Evolutionary conservation across 1,284 basidiomycete species (phyloP), one percentile per base, ranked within the genome.

Genomic region (Neotropicomus parvogracilis): DNA sequence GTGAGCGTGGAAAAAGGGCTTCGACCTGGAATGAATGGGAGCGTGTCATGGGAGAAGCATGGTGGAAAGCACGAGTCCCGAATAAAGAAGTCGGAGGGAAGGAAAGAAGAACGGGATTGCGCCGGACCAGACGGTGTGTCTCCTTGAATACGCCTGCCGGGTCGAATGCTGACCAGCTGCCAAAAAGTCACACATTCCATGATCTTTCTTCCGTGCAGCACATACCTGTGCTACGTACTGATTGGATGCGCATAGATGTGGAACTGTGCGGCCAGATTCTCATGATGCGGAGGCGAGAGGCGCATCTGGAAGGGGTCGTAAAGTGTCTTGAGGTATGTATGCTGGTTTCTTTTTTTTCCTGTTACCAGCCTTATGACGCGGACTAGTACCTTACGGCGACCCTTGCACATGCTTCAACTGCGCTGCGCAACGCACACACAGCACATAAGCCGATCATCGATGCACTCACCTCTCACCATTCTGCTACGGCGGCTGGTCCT

Each of bases 211-310:
- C 74, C 14, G 69, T 80, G 52, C 67, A 64, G 34, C 67, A 67
- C 36, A 62, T 74, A 41, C 70, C 70, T 21, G 67, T 81, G 9
- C 62, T 87, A 24, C 73, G 75, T 6, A 52, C 74, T 12, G 82
- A 88, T 41, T 72, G 75, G 56, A 83, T 89, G 83, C 76, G 75
- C 43, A 79, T 86, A 39, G 87, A 89, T 57, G 85, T 88, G 31
- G 85, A 85, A 55, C 70, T 89, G n/a, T 81, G 81, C 58, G 84
- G 82, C 3, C 82, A 89, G 59, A 63, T 85, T 40, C 70, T 89
- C 24, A 75, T 84, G 52, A 80, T 88, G 79, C 68, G 67, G 29
- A 70, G 86, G 37, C 74, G 87, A 54, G 80, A 85, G 60, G 69
- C 73, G 50, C 85, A 79, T 60, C 60, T 80, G 27, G 62, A 67